Evolutionary conservation across 1,139 yeast genomes (phyloP), one percentile per base, ranked within the genome.

Genomic region (Candida gigantensis): DNA sequence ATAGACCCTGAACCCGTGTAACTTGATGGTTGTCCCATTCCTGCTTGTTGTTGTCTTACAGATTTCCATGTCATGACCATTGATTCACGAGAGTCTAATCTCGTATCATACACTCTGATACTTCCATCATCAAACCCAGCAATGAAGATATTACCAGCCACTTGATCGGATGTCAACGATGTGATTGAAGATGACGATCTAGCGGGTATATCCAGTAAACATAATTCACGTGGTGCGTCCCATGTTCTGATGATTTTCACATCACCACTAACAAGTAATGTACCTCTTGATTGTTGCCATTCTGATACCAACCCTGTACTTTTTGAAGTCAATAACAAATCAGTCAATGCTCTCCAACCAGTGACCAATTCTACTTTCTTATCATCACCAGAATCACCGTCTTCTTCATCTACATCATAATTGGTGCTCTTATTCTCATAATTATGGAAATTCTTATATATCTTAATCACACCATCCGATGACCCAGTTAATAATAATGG

Each of bases 271-370:
- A 88, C 96, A 37, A 92, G 65, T 30, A 92, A 65, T 1, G 96
- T 80, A 0, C 99, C 99, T 45, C 97, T 70, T 32, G 94, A 84
- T 57, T 92, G 99, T 55, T 90, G 97, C 98, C 99, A 92, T 52
- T 92, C 97, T 5, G 92, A 80, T 24, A 89, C 76, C 36, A 94
- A 68, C 3, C 97, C 96, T 14, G 89, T 79, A 36, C 92, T 82
- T 49, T 86, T 78, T 13, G 92, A 85, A 0, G 96, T 84, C 24
- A 85, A 66, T 21, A 88, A 63, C 49, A 90, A 68, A 57, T 92
- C 97, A 0, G 95, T 83, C 40, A 92, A 69, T 0, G 96, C 97
- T 56, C 97, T 76, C 97, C 98, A 94, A 0, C 97, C 79, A 0
- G 96, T 78, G 2, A 89, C 81, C 38, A 87, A 61, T 49, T 84